Evolutionary conservation across 2,329 filamentous ascomycete genomes (phyloP).

Genomic region (Diaporthe velutina): DNA sequence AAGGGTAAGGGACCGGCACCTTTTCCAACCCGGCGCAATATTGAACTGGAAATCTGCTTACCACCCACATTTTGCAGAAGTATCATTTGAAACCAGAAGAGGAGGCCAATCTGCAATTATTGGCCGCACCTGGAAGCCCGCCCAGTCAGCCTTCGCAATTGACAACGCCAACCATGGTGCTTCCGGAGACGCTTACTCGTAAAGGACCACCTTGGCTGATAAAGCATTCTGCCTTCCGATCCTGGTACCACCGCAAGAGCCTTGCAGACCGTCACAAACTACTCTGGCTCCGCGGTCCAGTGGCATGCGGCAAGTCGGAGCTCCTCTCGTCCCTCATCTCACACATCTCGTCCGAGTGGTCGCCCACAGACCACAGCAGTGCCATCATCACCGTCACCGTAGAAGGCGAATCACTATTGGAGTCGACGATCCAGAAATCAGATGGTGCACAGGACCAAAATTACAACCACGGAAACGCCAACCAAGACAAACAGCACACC

Average conservation of each 20-base stretch:
- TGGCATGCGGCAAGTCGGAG: constrained; percentile 49
- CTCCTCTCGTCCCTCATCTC: constrained; percentile 46
- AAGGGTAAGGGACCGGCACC: constrained; percentile 38
- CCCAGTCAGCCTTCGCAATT: neutral
- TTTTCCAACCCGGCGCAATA: no score
- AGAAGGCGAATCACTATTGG: constrained; percentile 43
- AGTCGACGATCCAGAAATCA: constrained; percentile 38
- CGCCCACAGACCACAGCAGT: constrained; percentile 41
- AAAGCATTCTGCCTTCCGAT: constrained; percentile 47
- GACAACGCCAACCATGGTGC: constrained; percentile 27
- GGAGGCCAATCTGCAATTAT: constrained; percentile 42
- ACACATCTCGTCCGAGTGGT: constrained; percentile 47
- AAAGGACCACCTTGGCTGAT: constrained; percentile 50
- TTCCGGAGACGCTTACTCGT: constrained; percentile 42
- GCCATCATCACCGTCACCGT: constrained; percentile 45
- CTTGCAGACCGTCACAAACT: constrained; percentile 45
- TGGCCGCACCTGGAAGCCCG: constrained; percentile 42
- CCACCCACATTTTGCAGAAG: neutral
- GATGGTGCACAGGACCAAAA: neutral
- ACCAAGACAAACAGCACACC: neutral
- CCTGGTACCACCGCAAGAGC: constrained; percentile 48
- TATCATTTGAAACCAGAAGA: neutral
- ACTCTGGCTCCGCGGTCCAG: constrained; percentile 49
- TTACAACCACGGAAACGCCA: neutral
- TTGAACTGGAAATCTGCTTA: neutral